Evolutionary conservation across 257 asterid species (phyloP), one percentile per base, ranked within the genome.

Genomic region (Gentiana dahurica): DNA sequence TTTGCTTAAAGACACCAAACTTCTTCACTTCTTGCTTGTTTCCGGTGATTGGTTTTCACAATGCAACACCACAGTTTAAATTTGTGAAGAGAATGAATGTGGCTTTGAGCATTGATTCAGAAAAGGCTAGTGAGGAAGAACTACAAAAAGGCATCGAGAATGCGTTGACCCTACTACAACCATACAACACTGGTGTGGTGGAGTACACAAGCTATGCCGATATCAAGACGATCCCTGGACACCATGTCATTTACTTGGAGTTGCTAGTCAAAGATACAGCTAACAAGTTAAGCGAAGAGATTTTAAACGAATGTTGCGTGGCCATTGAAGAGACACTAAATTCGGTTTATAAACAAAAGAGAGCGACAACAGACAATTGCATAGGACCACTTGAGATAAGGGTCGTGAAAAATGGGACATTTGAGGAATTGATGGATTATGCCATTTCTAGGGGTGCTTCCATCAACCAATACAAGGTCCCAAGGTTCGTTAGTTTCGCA

Each of bases 361-460:
- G 95, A 11, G 94, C 80, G 12, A 83, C 83, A 43, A 83, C 83
- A 43, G 93, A 87, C 46, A 78, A 85, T 52, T 88, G 94, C 7
- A 77, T 88, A 3, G 95, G 95, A 4, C 85, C 95, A 32, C 78
- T 88, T 0, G 97, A 88, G 59, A 88, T 85, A 11, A 66, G 87
- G 79, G 79, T 85, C 0, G 97, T 88, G 62, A 81, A 72, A 49
- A 68, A 34, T 5, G 95, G 94, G 0, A 85, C 94, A 1, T 88
- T 83, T 61, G 97, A 88, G 65, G 95, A 88, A 66, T 53, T 88
- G 3, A 85, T 88, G 97, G 94, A 88, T n/a, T 79, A 79, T 8
- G 94, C 95, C 0, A 88, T 88, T 51, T 75, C 94, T 0, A 73
- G 91, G 62, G 97, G 94, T 37, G 94, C 95, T 57, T 85, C 97